Evolutionary conservation across 306 rosid genomes (phyloP).

Genomic region (Glycine soja): DNA sequence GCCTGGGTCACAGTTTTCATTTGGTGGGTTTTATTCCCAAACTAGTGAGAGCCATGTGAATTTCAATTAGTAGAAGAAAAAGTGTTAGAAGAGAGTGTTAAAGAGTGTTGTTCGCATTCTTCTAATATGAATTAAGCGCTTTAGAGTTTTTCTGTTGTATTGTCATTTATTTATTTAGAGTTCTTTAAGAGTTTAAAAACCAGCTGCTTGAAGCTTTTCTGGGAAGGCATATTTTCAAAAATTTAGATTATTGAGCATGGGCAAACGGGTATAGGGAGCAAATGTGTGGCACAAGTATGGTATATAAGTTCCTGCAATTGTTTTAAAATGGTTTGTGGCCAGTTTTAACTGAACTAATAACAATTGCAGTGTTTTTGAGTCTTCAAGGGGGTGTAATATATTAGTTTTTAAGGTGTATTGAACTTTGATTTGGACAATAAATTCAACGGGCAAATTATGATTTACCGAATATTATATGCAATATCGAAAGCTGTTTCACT

Average conservation of each 20-base stretch:
- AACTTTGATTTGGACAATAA: constrained; percentile 10
- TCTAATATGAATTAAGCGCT: neutral
- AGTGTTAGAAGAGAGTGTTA: neutral
- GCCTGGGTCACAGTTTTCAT: neutral
- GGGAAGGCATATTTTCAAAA: neutral
- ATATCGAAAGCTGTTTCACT: neutral
- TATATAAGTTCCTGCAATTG: neutral
- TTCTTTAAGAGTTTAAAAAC: neutral
- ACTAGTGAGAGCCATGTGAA: neutral
- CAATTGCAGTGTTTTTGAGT: neutral
- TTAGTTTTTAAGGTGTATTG: constrained; percentile 5
- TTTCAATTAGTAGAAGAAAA: neutral
- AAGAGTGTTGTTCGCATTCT: neutral
- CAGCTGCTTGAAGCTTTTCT: neutral
- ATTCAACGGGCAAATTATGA: no score
- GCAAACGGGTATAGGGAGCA: neutral
- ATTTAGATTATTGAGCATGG: neutral
- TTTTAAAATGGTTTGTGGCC: neutral
- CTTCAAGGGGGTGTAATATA: constrained; percentile 2
- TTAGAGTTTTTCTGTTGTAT: neutral
- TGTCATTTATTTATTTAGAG: constrained; percentile 2
- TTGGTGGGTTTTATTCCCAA: neutral
- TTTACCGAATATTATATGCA: no score
- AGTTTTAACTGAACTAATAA: neutral
- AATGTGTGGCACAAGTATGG: neutral